These are phyloP conservation scores for Senna siamea DNA, from an alignment of 306 rosid species.

Conservation along the genomic window DNA sequence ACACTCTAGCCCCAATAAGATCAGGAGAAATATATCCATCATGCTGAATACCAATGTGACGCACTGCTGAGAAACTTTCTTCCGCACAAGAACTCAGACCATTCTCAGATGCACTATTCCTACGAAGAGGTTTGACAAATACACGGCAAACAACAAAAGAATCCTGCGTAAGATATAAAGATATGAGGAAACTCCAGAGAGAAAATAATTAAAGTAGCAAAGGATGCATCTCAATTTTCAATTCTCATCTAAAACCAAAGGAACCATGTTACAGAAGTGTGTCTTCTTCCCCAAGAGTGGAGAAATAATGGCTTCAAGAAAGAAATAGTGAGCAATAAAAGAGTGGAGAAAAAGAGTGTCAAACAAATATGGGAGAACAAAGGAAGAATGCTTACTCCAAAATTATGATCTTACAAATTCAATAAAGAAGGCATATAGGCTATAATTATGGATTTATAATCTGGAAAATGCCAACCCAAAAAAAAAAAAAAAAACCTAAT, in stretches of 20 bases:
- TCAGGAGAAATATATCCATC: constrained; percentile 41
- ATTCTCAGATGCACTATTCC: constrained; percentile 47
- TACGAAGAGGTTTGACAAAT: constrained; percentile 45
- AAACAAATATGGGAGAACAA: constrained; percentile 1
- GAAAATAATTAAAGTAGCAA: background rate
- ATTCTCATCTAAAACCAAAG: background rate
- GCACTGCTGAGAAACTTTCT: constrained; percentile 55
- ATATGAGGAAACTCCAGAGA: background rate
- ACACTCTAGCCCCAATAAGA: constrained; percentile 34
- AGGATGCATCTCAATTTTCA: background rate
- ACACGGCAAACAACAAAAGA: constrained; percentile 68
- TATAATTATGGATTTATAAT: background rate
- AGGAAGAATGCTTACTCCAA: background rate
- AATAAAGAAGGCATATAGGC: background rate
- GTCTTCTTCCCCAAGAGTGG: background rate
- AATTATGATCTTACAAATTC: background rate
- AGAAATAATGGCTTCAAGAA: background rate
- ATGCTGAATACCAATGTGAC: constrained; percentile 61
- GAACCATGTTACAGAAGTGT: background rate
- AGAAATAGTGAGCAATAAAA: background rate
- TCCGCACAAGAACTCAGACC: constrained; percentile 66
- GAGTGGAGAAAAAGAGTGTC: no score
- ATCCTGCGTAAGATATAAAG: constrained; percentile 49
- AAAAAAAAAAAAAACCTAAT: background rate
- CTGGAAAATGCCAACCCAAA: background rate